Percentiles rank a stretch among this genome's conserved stretches.
Evolutionary conservation across 164 flowering plant genomes (phyloP).

Genomic region (Stephania yunnanensis): DNA sequence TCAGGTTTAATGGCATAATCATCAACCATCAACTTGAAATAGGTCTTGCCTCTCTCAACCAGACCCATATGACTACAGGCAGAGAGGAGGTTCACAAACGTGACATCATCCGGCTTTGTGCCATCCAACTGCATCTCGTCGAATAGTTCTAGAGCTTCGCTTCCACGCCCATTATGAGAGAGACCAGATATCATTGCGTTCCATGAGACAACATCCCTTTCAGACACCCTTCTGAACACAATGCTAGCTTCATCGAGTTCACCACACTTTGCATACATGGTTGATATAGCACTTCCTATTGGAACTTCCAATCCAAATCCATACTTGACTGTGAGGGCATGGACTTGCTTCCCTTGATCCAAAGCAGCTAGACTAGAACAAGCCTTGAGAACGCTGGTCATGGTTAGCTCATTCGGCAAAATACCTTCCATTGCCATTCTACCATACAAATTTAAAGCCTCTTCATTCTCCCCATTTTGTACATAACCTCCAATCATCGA

Average conservation of each 20-base stretch:
- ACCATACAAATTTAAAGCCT: constrained; percentile 50
- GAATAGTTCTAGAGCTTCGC: constrained; percentile 57
- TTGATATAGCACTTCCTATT: constrained; percentile 69
- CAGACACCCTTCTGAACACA: constrained; percentile 54
- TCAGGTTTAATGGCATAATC: constrained; percentile 44
- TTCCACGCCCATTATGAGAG: constrained; percentile 68
- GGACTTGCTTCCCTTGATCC: constrained; percentile 82
- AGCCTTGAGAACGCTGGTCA: constrained; percentile 75
- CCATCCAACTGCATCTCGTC: constrained; percentile 60
- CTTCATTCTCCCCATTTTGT: constrained; percentile 78
- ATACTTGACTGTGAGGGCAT: constrained; percentile 53
- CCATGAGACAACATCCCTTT: constrained; percentile 66
- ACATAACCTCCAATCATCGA: constrained; percentile 82
- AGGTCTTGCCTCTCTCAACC: constrained; percentile 59
- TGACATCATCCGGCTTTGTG: constrained; percentile 57
- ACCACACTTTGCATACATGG: constrained; percentile 85
- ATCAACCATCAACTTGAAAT: constrained; percentile 51
- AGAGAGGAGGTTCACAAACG: constrained; percentile 71
- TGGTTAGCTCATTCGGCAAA: constrained; percentile 64
- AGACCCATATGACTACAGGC: constrained; percentile 86
- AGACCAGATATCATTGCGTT: constrained; percentile 85
- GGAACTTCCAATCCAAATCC: constrained; percentile 61
- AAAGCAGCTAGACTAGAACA: constrained; percentile 71
- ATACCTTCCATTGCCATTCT: constrained; percentile 64
- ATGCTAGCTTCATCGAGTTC: constrained; percentile 48